Evolutionary conservation across 176 grass and related monocot species (phyloP), one percentile per base, ranked within the genome.

Genomic region (Oryza longistaminata): DNA sequence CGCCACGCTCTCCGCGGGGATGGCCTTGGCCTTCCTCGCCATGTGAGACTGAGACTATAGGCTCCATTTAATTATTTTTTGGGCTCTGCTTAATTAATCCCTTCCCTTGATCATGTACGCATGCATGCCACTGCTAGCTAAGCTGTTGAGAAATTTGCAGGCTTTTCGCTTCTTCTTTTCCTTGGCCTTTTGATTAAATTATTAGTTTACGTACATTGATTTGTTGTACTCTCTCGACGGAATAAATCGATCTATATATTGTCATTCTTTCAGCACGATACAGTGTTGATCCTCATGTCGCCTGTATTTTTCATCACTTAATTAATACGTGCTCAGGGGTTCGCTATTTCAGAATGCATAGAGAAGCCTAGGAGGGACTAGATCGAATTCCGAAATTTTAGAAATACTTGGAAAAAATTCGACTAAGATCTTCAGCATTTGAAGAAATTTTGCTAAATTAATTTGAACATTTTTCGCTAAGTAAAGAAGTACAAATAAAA

Each of bases 21-120:
- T 88, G 58, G 40, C 84, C 53, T 70, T 49, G 42, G 15, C 86
- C 64, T 70, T 48, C 45, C n/a, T 91, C 3, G 79, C 72, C 64
- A 71, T 91, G 80, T 94, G 82, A 91, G 82, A 35, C 76, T 94
- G 82, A 91, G 82, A 35, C 14, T 0, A 35, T 40, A 1, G 39
- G 26, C 52, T 17, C 17, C 52, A 3, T 19, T 48, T 13, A 13
- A 17, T 53, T 53, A 53, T 6, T 53, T 53, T 53, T 53, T 6
- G 50, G 50, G 49, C 29, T 31, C 11, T 53, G 50, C 15, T 31
- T 27, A 27, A 27, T 27, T 31, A 31, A 21, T 55, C 52, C 16
- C 52, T 55, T 55, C 3, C 52, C 14, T 84, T 71, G 15, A 42
- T 80, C 43, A 42, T 40, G 39, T 7, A 40, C n/a, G n/a, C n/a